phyloP scores from a whole-genome alignment of 495 filamentous ascomycete species.

The Aspergillus taichungensis region DNA sequence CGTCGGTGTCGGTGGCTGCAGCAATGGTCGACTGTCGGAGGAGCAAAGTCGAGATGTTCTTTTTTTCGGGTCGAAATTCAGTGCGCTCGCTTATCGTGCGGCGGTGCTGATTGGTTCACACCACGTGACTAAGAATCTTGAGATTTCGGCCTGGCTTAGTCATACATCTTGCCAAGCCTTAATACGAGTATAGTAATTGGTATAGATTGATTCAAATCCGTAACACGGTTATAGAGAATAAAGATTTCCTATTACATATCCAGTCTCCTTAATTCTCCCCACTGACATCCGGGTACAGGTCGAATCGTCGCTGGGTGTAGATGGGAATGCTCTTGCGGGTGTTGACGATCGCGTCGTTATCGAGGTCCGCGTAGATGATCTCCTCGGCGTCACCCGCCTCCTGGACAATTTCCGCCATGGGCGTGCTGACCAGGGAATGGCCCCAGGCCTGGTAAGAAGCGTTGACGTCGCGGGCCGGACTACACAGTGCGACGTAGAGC shows the following conservation, averaged over 20 bases:
- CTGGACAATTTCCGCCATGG: slow-evolving; percentile 71
- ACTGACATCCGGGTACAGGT: slow-evolving; percentile 91
- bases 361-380: slow-evolving; percentile 68
- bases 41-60: slow-evolving; percentile 18
- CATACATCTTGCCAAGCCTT: too few species aligned
- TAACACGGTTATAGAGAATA: too few species aligned
- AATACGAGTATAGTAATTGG: too few species aligned
- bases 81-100: slow-evolving; percentile 38
- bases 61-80: slow-evolving; percentile 31
- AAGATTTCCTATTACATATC: too few species aligned
- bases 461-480: slow-evolving; percentile 70
- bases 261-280: slow-evolving; percentile 1
- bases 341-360: slow-evolving; percentile 61
- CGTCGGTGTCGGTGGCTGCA: slow-evolving; percentile 37
- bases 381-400: slow-evolving; percentile 69
- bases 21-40: slow-evolving; percentile 29
- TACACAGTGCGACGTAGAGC: slow-evolving; percentile 86
- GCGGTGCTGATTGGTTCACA: slow-evolving; percentile 17
- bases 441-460: slow-evolving; percentile 86
- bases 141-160: not conserved
- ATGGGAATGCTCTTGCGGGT: slow-evolving; percentile 80
- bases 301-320: slow-evolving; percentile 77
- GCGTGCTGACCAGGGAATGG: slow-evolving; percentile 80
- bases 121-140: slow-evolving; percentile 15
- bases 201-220: too few species aligned